A percentile compares a stretch with the other conserved stretches of the same genome.
Evolutionary conservation across 352 stramenopile species (phyloP).

Genomic region (Pythium folliculosum): DNA sequence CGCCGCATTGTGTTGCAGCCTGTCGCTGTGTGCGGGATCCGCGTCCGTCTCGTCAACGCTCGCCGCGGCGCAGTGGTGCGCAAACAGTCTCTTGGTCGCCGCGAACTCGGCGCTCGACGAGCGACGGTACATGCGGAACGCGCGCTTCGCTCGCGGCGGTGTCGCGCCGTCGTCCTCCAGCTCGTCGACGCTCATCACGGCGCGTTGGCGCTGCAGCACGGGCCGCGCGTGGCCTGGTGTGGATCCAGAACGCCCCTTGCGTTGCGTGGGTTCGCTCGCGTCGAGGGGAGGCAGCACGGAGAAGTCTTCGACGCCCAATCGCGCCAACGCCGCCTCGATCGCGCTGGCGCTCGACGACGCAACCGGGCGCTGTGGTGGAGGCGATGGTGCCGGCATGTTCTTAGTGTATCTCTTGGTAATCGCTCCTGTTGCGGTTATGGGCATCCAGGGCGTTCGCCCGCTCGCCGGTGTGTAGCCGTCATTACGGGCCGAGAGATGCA

Average conservation of each 20-base stretch:
- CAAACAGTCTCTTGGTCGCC: neutral
- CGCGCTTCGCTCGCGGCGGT: neutral
- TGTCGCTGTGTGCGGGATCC: too few relatives aligned
- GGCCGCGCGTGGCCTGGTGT: neutral
- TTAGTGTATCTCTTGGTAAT: too few relatives aligned
- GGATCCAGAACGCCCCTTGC: neutral
- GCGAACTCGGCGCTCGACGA: neutral
- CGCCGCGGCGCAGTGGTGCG: neutral
- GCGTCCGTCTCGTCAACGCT: neutral
- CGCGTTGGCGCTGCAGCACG: conserved; percentile 14
- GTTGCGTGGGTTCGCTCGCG: neutral
- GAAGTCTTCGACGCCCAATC: conserved; percentile 15
- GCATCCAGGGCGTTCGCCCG: too few relatives aligned
- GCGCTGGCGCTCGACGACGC: neutral
- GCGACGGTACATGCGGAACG: neutral
- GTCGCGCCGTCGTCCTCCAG: neutral
- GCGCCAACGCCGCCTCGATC: conserved; percentile 4
- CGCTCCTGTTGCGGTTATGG: too few relatives aligned
- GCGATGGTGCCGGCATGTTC: too few relatives aligned
- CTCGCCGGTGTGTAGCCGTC: too few relatives aligned
- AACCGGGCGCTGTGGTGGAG: too few relatives aligned
- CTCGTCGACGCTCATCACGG: conserved; percentile 17
- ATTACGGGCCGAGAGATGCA: too few relatives aligned
- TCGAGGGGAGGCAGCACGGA: conserved; percentile 4
- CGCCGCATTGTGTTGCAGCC: too few relatives aligned